Evolutionary conservation across 768 basidiomycete genomes (phyloP).

Genomic region (Gyrodon lividus): DNA sequence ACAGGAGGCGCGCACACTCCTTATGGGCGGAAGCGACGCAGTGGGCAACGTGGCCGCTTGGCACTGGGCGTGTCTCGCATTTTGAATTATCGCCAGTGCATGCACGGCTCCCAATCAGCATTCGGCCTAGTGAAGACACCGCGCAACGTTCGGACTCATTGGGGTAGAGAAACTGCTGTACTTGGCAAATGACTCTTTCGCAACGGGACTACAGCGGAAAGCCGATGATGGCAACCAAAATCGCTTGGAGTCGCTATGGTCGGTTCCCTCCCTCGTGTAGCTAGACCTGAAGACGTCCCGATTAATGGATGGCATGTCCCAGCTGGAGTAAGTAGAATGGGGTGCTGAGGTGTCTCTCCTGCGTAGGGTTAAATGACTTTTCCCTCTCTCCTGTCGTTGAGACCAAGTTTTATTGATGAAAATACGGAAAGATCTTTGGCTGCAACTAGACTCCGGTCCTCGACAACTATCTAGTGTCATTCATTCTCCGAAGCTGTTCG

Average conservation of each 20-base stretch:
- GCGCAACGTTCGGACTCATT: not conserved
- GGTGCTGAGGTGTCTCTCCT: too few species aligned
- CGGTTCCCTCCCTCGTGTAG: too few species aligned
- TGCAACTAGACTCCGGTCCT: too few species aligned
- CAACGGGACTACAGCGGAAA: not conserved
- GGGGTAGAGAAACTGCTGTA: not conserved
- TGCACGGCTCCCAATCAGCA: not conserved
- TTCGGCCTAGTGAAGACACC: not conserved
- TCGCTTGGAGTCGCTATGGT: too few species aligned
- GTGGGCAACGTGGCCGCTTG: not conserved
- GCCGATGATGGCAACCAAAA: not conserved
- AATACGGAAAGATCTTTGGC: too few species aligned
- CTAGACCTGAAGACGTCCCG: too few species aligned
- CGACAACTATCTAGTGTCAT: too few species aligned
- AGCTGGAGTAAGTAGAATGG: not conserved
- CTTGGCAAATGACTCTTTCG: not conserved
- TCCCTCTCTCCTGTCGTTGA: too few species aligned
- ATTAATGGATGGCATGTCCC: not conserved
- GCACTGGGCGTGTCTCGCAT: not conserved
- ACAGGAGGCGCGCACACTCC: not conserved
- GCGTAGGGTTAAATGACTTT: too few species aligned
- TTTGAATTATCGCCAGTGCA: not conserved
- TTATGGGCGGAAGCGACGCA: not conserved
- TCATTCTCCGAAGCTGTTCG: not conserved
- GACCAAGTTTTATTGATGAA: too few species aligned